These are phyloP conservation scores for Colletotrichum navitas DNA, from an alignment of 2,329 filamentous ascomycete genomes.

Conservation along the genomic window DNA sequence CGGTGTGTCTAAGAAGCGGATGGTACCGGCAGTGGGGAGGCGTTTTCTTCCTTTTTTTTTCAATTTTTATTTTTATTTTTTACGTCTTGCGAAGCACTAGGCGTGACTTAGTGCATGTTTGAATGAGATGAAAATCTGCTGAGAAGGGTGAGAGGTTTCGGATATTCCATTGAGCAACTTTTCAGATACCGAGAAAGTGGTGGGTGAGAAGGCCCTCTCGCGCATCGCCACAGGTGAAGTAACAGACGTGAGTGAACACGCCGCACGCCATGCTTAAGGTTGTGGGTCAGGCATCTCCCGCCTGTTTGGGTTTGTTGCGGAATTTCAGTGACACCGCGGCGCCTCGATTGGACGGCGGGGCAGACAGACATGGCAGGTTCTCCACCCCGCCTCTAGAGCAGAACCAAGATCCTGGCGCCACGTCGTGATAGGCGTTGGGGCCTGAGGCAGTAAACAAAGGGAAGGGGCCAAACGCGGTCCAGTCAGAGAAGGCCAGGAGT, in stretches of 20 bases:
- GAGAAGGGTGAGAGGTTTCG: neutral
- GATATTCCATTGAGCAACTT: neutral
- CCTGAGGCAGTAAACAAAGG: slow-evolving; percentile 42
- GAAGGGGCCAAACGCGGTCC: slow-evolving; percentile 35
- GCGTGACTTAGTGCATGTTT: neutral
- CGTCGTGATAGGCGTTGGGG: neutral
- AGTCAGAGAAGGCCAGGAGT: slow-evolving; percentile 29
- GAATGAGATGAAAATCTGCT: too few species aligned
- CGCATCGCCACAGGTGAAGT: neutral
- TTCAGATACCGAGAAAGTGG: neutral
- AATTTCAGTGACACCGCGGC: slow-evolving; percentile 21
- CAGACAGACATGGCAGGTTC: slow-evolving; percentile 10
- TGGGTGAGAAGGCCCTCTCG: neutral
- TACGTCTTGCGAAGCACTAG: neutral
- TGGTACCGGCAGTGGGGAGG: slow-evolving; percentile 1
- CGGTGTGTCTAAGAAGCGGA: slow-evolving; percentile 4
- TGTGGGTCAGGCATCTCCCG: slow-evolving; percentile 9
- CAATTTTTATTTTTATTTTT: too few species aligned
- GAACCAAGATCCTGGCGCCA: slow-evolving; percentile 17
- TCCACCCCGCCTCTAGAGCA: neutral
- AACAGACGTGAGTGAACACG: neutral
- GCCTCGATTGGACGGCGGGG: slow-evolving; percentile 35
- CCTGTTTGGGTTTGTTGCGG: slow-evolving; percentile 11
- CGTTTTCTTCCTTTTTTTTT: neutral
- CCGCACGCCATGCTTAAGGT: slow-evolving; percentile 9